phyloP scores from a whole-genome alignment of 371 early-diverging fungal genomes.

The Rhizopus stolonifer region DNA sequence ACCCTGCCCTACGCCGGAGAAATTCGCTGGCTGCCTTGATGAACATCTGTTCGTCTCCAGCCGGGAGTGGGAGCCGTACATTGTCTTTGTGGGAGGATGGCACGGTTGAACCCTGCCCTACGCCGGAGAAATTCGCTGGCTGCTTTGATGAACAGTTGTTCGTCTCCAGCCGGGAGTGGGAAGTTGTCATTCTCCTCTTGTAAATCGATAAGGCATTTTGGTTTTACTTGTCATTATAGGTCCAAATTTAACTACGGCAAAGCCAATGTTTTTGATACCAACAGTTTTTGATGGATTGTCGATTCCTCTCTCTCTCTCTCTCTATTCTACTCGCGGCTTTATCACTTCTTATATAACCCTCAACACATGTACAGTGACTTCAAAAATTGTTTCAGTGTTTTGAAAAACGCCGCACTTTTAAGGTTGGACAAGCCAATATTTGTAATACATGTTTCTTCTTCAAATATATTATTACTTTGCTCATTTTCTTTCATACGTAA shows the following conservation, averaged over 20 bases:
- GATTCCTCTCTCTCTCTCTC: conserved; percentile 8
- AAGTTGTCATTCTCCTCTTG: too few relatives aligned
- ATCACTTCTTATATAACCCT: conserved; percentile 9
- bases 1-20: conserved; percentile 28
- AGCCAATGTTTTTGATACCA: conserved; percentile 15
- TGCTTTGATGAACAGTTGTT: conserved; percentile 1
- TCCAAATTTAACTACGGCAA: conserved; percentile 14
- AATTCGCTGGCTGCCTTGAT: conserved; percentile 18
- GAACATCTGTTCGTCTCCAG: neutral
- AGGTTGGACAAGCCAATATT: too few relatives aligned
- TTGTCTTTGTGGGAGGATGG: too few relatives aligned
- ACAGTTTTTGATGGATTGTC: conserved; percentile 14
- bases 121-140: conserved; percentile 23
- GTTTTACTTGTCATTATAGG: conserved; percentile 13
- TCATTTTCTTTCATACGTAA: too few relatives aligned
- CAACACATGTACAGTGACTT: conserved; percentile 11
- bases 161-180: neutral
- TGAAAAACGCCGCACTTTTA: too few relatives aligned
- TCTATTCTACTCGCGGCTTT: conserved; percentile 8
- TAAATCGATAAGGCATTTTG: conserved; percentile 13
- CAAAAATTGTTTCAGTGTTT: too few relatives aligned
- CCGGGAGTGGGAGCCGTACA: too few relatives aligned
- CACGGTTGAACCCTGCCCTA: conserved; percentile 22
- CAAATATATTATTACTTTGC: too few relatives aligned
- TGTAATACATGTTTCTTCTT: too few relatives aligned